Evolutionary conservation across 805 yeast species (phyloP).

Genomic region (Starmerella davenportii): DNA sequence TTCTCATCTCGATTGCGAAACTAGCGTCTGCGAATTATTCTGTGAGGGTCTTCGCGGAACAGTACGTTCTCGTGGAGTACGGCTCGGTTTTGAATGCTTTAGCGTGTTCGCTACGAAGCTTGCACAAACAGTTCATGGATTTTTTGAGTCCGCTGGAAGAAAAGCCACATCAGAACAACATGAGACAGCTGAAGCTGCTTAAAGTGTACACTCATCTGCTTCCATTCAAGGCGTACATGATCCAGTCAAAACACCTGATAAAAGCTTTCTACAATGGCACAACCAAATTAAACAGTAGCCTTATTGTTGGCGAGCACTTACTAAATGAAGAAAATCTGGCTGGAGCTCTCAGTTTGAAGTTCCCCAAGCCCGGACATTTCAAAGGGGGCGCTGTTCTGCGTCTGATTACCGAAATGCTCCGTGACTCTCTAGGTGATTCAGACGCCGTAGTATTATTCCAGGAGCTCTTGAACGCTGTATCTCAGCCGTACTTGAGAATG

Average conservation of each 20-base stretch:
- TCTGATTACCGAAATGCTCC: constrained; percentile 40
- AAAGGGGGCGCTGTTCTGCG: constrained; percentile 66
- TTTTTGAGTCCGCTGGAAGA: constrained; percentile 19
- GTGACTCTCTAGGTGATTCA: constrained; percentile 47
- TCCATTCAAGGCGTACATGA: constrained; percentile 5
- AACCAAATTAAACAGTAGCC: background rate
- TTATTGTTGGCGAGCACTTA: background rate
- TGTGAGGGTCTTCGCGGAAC: constrained; percentile 40
- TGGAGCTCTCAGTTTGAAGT: constrained; percentile 22
- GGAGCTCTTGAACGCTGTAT: constrained; percentile 37
- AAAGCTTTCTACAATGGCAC: background rate
- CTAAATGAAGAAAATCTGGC: constrained; percentile 5
- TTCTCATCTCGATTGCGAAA: constrained; percentile 41
- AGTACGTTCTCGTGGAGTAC: constrained; percentile 34
- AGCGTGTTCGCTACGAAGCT: constrained; percentile 38
- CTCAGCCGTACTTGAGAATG: constrained; percentile 46
- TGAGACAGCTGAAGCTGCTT: constrained; percentile 37
- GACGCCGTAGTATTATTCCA: constrained; percentile 35
- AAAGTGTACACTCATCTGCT: constrained; percentile 27
- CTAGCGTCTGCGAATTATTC: constrained; percentile 48
- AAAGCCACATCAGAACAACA: constrained; percentile 38
- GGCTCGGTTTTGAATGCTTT: constrained; percentile 65
- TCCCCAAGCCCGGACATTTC: constrained; percentile 20
- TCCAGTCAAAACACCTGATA: constrained; percentile 18
- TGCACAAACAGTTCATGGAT: constrained; percentile 22